phyloP scores from a whole-genome alignment of 306 rosid genomes.

The Cercis canadensis region DNA sequence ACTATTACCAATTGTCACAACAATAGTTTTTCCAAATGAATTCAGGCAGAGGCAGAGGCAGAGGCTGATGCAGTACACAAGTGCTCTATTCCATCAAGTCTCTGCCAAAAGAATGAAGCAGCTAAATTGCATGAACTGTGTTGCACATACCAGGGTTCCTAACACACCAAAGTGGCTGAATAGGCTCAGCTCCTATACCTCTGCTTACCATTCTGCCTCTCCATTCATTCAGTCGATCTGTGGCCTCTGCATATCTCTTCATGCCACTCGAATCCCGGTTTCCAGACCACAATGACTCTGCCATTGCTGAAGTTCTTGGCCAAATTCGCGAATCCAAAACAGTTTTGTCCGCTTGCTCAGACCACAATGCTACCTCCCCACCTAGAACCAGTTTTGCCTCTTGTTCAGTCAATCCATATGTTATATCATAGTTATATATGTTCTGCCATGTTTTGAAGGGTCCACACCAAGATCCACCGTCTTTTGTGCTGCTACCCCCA shows the following conservation, averaged over 20 bases:
- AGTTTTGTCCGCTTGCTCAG: conserved; percentile 80
- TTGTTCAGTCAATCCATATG: conserved; percentile 64
- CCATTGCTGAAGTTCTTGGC: conserved; percentile 88
- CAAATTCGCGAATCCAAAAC: conserved; percentile 79
- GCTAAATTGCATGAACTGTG: conserved; percentile 38
- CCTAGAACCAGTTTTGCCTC: conserved; percentile 86
- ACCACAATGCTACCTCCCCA: conserved; percentile 90
- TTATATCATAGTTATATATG: conserved; percentile 75
- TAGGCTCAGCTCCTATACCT: conserved; percentile 85
- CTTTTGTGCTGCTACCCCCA: neutral
- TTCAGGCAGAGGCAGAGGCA: too few species aligned
- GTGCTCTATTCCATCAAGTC: too few species aligned
- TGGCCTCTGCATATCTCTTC: conserved; percentile 77
- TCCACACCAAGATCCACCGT: conserved; percentile 92
- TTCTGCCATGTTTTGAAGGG: conserved; percentile 92
- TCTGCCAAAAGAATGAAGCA: neutral
- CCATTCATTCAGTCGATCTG: conserved; percentile 86
- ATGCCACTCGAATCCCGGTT: conserved; percentile 63
- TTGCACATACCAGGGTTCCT: conserved; percentile 91
- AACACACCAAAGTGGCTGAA: conserved; percentile 92
- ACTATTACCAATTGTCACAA: too few species aligned
- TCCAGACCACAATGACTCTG: conserved; percentile 85
- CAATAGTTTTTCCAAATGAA: too few species aligned
- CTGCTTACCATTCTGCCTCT: conserved; percentile 75
- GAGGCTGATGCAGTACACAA: neutral